These are phyloP conservation scores for Byssoonygena ceratinophila DNA, from an alignment of 2,329 filamentous ascomycete genomes.

Conservation along the genomic window DNA sequence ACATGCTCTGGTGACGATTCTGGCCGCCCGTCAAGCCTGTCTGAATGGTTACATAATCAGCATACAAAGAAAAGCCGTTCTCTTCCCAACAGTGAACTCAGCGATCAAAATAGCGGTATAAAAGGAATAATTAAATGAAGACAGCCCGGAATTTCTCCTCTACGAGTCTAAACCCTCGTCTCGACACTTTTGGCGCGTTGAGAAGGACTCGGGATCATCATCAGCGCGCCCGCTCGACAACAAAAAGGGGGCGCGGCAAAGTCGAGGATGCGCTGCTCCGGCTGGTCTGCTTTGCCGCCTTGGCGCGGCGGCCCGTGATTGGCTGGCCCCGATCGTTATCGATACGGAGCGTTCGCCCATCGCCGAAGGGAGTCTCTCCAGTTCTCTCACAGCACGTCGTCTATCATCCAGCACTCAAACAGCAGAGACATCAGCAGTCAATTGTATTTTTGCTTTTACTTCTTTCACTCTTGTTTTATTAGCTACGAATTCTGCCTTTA, in stretches of 20 bases:
- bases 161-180: too few species aligned
- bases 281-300: background rate
- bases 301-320: background rate
- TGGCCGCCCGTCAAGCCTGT: background rate
- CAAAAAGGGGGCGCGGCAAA: too few species aligned
- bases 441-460: background rate
- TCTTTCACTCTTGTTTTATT: constrained; percentile 2
- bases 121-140: too few species aligned
- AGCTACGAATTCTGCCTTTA: background rate
- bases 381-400: too few species aligned
- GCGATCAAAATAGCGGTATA: too few species aligned
- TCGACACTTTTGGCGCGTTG: too few species aligned
- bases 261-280: background rate
- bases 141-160: too few species aligned
- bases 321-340: background rate
- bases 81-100: too few species aligned
- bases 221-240: too few species aligned
- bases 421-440: background rate
- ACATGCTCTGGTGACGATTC: background rate
- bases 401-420: background rate
- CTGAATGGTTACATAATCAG: constrained; percentile 2
- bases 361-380: background rate
- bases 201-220: too few species aligned
- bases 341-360: background rate
- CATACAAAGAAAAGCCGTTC: background rate